These are phyloP conservation scores for Microdochium bolleyi DNA, from an alignment of 2,329 filamentous ascomycete genomes.

Conservation along the genomic window DNA sequence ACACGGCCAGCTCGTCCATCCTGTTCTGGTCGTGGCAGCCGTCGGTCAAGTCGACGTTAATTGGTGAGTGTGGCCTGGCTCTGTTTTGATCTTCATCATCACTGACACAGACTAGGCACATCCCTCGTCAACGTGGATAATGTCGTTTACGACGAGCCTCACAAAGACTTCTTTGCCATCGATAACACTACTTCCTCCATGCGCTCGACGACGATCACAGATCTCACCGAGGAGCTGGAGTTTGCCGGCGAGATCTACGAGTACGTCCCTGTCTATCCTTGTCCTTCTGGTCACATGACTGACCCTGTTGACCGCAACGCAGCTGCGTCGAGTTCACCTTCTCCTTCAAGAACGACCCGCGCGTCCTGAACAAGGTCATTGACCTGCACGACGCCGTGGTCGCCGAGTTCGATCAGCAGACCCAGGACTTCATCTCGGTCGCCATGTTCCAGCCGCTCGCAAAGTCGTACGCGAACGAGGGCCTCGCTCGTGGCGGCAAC, in stretches of 20 bases:
- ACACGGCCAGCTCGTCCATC: background rate
- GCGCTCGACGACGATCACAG: background rate
- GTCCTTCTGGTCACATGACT: background rate
- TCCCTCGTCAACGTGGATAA: background rate
- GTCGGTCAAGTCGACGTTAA: background rate
- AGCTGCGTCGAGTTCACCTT: background rate
- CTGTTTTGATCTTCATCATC: background rate
- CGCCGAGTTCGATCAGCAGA: conserved; percentile 16
- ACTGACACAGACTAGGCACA: background rate
- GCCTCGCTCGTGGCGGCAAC: conserved; percentile 26
- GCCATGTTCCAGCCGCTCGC: conserved; percentile 28
- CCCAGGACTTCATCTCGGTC: conserved; percentile 20
- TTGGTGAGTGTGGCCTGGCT: background rate
- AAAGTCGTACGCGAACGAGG: conserved; percentile 22
- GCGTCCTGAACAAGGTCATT: conserved; percentile 24
- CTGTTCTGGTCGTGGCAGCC: background rate
- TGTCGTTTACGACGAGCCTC: background rate
- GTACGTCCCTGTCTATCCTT: background rate
- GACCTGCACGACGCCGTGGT: conserved; percentile 29
- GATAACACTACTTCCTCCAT: background rate
- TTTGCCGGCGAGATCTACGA: background rate
- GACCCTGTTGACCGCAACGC: background rate
- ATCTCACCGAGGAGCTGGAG: background rate
- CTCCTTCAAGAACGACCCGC: conserved; percentile 3
- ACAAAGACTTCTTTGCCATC: background rate